Conservation (phyloP, 1,139 yeast species). For the Pichia sp. region DNA sequence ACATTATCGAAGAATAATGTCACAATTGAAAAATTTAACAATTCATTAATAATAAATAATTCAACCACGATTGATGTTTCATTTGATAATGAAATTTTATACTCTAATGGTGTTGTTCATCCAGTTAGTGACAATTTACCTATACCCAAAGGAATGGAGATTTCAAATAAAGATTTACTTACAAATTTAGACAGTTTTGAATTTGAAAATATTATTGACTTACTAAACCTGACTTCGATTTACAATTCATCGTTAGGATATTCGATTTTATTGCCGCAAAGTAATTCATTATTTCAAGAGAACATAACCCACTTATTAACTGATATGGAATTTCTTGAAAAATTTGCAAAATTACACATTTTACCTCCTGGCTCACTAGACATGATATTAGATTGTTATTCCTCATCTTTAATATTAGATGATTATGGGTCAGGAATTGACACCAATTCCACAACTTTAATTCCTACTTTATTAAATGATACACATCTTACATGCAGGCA, state of each 20-base stretch:
- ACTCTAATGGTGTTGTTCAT: conserved; percentile 82
- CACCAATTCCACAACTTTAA: conserved; percentile 10
- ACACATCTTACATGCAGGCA: conserved; percentile 41
- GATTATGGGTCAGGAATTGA: background rate
- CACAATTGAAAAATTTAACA: conserved; percentile 1
- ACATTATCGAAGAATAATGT: conserved; percentile 38
- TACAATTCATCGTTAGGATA: conserved; percentile 34
- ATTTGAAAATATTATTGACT: conserved; percentile 45
- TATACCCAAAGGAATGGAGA: conserved; percentile 50
- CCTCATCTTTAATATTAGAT: conserved; percentile 3
- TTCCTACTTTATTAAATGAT: conserved; percentile 39
- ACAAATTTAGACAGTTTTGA: conserved; percentile 38
- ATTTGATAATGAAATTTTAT: conserved; percentile 57
- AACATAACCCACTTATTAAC: conserved; percentile 43
- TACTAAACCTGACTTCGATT: conserved; percentile 29
- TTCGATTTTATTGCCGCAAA: conserved; percentile 71
- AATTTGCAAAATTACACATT: conserved; percentile 62
- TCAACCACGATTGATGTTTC: conserved; percentile 22
- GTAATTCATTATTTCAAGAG: conserved; percentile 46
- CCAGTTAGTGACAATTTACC: conserved; percentile 46
- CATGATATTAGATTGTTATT: conserved; percentile 39
- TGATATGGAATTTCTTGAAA: conserved; percentile 38
- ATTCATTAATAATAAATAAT: conserved; percentile 20
- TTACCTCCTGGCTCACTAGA: conserved; percentile 48
- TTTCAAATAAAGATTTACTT: conserved; percentile 54